Conservation (phyloP, 2,329 filamentous ascomycete species). For the Ophiostoma piceae region DNA sequence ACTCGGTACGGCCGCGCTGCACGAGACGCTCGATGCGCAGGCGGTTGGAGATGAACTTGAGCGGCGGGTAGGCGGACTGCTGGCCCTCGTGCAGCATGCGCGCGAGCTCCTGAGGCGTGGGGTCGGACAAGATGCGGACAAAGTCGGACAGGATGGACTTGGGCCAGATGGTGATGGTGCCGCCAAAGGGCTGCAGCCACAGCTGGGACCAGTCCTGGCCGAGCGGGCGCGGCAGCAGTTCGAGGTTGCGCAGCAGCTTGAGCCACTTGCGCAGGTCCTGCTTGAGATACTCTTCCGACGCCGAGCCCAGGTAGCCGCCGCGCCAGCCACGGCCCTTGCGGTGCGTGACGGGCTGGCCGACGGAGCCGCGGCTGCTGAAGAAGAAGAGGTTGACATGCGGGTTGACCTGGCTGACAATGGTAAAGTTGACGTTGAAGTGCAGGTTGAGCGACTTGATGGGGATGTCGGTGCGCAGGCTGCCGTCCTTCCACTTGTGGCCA, state of each 20-base stretch:
- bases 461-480: constrained; percentile 88
- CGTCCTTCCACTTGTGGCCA: constrained; percentile 99
- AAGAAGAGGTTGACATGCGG: constrained; percentile 99
- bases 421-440: constrained; percentile 98
- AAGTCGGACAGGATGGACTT: constrained; percentile 75
- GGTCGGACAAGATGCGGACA: constrained; percentile 78
- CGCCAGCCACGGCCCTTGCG: constrained; percentile 91
- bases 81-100: constrained; percentile 88
- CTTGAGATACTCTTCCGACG: constrained; percentile 90
- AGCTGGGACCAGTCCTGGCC: constrained; percentile 97
- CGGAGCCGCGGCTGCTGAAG: constrained; percentile 87
- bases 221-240: constrained; percentile 80
- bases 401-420: constrained; percentile 83
- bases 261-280: constrained; percentile 97
- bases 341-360: constrained; percentile 90
- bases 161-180: constrained; percentile 95
- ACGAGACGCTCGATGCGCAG: constrained; percentile 72
- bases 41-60: constrained; percentile 85
- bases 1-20: constrained; percentile 52
- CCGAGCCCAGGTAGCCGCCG: constrained; percentile 87
- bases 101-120: constrained; percentile 66
- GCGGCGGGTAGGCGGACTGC: constrained; percentile 81
- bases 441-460: constrained; percentile 90
- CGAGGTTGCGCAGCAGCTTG: constrained; percentile 85
- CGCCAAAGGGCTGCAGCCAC: constrained; percentile 91